These are phyloP conservation scores for Clathrospora elynae DNA, from an alignment of 2,329 filamentous ascomycete genomes.

Conservation along the genomic window DNA sequence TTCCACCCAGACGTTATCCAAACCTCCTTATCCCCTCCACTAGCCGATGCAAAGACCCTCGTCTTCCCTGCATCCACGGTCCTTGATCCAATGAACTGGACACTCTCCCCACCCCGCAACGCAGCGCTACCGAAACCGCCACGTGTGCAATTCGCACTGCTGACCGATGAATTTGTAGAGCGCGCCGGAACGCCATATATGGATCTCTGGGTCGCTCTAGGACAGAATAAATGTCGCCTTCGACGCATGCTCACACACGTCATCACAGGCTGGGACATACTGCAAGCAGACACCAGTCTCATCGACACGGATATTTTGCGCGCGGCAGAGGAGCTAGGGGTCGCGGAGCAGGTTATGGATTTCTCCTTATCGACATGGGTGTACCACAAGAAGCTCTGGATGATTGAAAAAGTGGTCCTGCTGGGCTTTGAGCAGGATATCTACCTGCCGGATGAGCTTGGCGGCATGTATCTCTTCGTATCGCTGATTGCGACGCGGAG, in stretches of 20 bases:
- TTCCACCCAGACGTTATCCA: constrained; percentile 69
- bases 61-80: constrained; percentile 74
- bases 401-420: constrained; percentile 86
- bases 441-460: constrained; percentile 83
- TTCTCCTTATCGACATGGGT: constrained; percentile 86
- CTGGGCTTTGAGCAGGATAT: constrained; percentile 93
- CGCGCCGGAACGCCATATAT: constrained; percentile 71
- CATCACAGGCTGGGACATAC: constrained; percentile 78
- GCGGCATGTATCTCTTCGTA: constrained; percentile 79
- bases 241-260: constrained; percentile 88
- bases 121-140: constrained; percentile 66
- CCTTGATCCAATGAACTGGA: constrained; percentile 74
- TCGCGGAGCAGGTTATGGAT: constrained; percentile 59
- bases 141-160: constrained; percentile 68
- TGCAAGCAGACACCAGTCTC: constrained; percentile 71
- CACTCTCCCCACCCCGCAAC: constrained; percentile 64
- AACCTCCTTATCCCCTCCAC: constrained; percentile 74
- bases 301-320: constrained; percentile 55
- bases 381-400: constrained; percentile 84
- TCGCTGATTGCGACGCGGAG: constrained; percentile 33
- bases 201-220: constrained; percentile 81
- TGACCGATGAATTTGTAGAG: constrained; percentile 70
- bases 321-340: constrained; percentile 40
- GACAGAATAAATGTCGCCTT: constrained; percentile 87
- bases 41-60: constrained; percentile 78